A percentile compares a stretch with the other conserved stretches of the same genome.
phyloP scores from a whole-genome alignment of 2,329 filamentous ascomycete genomes.

The Zelopaecilomyces penicillatus region DNA sequence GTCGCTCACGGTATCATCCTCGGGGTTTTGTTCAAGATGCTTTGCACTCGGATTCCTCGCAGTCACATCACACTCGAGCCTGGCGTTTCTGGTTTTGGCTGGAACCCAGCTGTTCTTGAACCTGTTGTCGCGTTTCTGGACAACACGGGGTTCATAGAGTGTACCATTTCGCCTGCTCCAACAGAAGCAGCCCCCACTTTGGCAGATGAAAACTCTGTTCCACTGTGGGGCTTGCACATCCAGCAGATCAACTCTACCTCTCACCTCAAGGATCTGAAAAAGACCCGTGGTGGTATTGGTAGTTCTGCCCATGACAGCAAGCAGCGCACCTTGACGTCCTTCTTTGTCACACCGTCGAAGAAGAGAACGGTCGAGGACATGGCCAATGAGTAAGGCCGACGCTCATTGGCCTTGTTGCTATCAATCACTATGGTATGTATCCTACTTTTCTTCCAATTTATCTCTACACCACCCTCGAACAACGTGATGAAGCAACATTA shows the following conservation, averaged over 20 bases:
- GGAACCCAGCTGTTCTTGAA: neutral
- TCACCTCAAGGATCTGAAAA: conserved; percentile 67
- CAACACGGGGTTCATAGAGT: conserved; percentile 44
- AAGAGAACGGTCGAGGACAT: conserved; percentile 19
- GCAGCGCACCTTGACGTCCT: conserved; percentile 68
- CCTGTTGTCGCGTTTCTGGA: conserved; percentile 31
- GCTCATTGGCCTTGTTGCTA: neutral
- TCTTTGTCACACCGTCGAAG: conserved; percentile 49
- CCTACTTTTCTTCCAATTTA: conserved; percentile 10
- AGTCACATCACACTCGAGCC: conserved; percentile 11
- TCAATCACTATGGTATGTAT: conserved; percentile 30
- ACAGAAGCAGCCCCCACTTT: neutral
- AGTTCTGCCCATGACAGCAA: conserved; percentile 66
- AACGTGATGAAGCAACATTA: conserved; percentile 60
- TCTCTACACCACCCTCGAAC: conserved; percentile 6
- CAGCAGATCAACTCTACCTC: conserved; percentile 58
- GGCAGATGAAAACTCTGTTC: conserved; percentile 18
- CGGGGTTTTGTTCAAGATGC: conserved; percentile 54
- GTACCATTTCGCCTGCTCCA: conserved; percentile 12
- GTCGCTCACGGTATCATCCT: conserved; percentile 82
- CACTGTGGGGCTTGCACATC: conserved; percentile 38
- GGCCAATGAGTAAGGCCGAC: conserved; percentile 5
- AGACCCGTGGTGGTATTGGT: conserved; percentile 75
- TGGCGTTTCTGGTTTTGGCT: conserved; percentile 5
- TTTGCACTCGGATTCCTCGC: conserved; percentile 45